phyloP scores from a whole-genome alignment of 805 yeast genomes.

The Candida andamanensis region DNA sequence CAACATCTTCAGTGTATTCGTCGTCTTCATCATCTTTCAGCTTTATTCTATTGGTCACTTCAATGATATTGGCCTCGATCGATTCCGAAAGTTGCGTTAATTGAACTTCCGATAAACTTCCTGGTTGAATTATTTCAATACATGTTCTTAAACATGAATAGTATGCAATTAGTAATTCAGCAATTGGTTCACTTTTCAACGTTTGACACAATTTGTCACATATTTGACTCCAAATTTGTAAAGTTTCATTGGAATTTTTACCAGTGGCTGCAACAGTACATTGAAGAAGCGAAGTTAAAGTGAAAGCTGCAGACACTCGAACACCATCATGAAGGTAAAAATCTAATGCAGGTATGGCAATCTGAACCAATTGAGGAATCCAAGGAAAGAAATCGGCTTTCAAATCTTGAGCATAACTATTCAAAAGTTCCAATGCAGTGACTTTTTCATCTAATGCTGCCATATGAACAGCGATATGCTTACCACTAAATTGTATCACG shows the following conservation, averaged over 20 bases:
- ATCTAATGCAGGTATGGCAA: slow-evolving; percentile 83
- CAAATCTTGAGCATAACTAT: slow-evolving; percentile 78
- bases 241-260: slow-evolving; percentile 54
- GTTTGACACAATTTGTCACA: slow-evolving; percentile 63
- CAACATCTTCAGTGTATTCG: slow-evolving; percentile 82
- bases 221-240: slow-evolving; percentile 67
- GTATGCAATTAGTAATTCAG: slow-evolving; percentile 75
- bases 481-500: slow-evolving; percentile 84
- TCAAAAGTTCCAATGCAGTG: slow-evolving; percentile 81
- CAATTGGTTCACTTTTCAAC: slow-evolving; percentile 71
- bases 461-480: slow-evolving; percentile 91
- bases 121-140: slow-evolving; percentile 61
- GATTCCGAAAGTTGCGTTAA: slow-evolving; percentile 53
- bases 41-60: slow-evolving; percentile 64
- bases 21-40: slow-evolving; percentile 68
- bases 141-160: slow-evolving; percentile 68
- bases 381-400: slow-evolving; percentile 80
- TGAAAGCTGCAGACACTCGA: slow-evolving; percentile 81
- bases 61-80: slow-evolving; percentile 56
- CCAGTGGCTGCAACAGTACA: slow-evolving; percentile 56
- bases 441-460: slow-evolving; percentile 93
- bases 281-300: slow-evolving; percentile 71
- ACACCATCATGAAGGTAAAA: slow-evolving; percentile 94
- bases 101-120: slow-evolving; percentile 51
- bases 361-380: slow-evolving; percentile 74